Base-by-base conservation (phyloP, 345 rosid species). In the Murraya koenigii region DNA sequence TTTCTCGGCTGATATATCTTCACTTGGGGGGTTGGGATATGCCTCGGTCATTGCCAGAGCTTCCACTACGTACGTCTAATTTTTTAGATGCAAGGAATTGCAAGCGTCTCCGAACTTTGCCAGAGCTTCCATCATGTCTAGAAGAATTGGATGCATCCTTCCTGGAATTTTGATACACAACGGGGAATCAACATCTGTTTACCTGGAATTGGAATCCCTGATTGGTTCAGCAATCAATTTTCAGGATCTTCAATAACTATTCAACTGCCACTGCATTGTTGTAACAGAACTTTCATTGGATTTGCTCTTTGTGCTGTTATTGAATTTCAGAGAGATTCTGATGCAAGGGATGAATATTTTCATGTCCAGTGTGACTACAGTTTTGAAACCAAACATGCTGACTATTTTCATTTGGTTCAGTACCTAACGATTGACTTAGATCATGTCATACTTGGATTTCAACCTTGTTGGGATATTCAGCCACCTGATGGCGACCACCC, bases 1-100 rank as follows among this genome's bases (percentile, higher is more conserved):
- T 69, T 69, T 41, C 32, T 6, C 36, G 19, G 19, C 14, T 26
- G 8, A 23, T 22, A 35, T 3, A 8, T 3, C 77, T 78, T 36
- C 3, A 15, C 26, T n/a, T 78, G 3, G 11, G 66, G 3, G 0
- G 55, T 8, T 71, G 76, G 65, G 2, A 8, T 8, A 63, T 49
- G 9, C 71, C 71, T 72, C 56, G 9, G 5, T 28, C 11, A 62
- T 35, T 78, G 28, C 77, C 72, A 32, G 66, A 65, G 25, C 77
- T 78, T 78, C 81, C 77, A 52, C 2, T 20, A 1, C 7, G 38
- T 36, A 1, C 7, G 38, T 36, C 49, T 78, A 1, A 19, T 7
- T 2, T 2, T 23, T 19, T 78, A 23, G 7, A 6, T 25, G 71
- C 22, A 13, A 9, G 36, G 8, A 5, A 17, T 5, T 78, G 80